Evolutionary conservation across 148 eudicot genomes (phyloP).

Genomic region (Rhododendron simsii): DNA sequence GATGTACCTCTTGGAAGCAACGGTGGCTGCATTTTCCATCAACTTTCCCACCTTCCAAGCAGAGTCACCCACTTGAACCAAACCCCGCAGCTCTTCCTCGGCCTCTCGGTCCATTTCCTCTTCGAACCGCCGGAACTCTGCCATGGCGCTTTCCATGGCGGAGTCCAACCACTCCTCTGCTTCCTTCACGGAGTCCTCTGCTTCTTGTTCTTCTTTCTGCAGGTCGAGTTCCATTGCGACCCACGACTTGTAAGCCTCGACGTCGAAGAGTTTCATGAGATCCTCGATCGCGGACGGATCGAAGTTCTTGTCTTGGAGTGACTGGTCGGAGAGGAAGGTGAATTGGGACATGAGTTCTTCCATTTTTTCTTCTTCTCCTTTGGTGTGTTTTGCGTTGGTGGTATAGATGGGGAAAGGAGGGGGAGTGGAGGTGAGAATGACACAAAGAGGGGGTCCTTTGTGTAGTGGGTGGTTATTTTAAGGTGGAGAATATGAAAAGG

Average conservation of each 20-base stretch:
- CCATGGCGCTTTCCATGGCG: conserved; percentile 73
- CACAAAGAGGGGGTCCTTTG: background rate
- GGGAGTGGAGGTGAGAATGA: background rate
- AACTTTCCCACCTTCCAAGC: conserved; percentile 51
- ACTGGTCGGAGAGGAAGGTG: conserved; percentile 51
- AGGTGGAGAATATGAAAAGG: background rate
- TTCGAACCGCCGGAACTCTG: conserved; percentile 54
- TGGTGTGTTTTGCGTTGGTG: background rate
- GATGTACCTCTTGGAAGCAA: conserved; percentile 64
- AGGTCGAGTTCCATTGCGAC: conserved; percentile 55
- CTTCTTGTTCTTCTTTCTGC: conserved; percentile 29
- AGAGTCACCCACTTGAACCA: conserved; percentile 38
- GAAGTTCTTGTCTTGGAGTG: conserved; percentile 52
- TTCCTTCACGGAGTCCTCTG: conserved; percentile 32
- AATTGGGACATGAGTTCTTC: conserved; percentile 60
- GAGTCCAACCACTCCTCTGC: conserved; percentile 60
- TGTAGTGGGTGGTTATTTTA: background rate
- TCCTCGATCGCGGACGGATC: conserved; percentile 67
- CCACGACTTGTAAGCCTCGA: conserved; percentile 79
- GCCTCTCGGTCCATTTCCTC: conserved; percentile 47
- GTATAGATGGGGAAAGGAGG: background rate
- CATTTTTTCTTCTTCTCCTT: conserved; percentile 20
- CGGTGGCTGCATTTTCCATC: conserved; percentile 57
- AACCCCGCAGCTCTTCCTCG: conserved; percentile 32
- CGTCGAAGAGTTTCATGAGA: conserved; percentile 66